These are phyloP conservation scores for Stagonosporopsis tanaceti DNA, from an alignment of 2,329 filamentous ascomycete genomes.

Conservation along the genomic window DNA sequence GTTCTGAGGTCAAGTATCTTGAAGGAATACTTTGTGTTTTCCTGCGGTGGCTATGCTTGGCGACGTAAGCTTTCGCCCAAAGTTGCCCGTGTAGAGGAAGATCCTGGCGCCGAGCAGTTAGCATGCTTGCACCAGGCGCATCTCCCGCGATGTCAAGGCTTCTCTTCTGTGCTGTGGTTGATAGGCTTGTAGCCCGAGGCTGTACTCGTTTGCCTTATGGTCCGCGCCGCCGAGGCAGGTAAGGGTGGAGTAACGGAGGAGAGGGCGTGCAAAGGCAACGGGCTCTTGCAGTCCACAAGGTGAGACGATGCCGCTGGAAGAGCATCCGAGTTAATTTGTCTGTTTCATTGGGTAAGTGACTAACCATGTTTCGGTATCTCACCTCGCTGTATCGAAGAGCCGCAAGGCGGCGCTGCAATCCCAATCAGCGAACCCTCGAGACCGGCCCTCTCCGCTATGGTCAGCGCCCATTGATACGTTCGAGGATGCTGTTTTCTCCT, in stretches of 20 bases:
- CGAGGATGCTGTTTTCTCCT: background rate
- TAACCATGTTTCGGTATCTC: background rate
- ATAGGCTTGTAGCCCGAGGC: background rate
- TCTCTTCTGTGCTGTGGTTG: background rate
- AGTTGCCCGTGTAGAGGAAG: background rate
- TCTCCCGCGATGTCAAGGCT: background rate
- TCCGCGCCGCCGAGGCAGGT: background rate
- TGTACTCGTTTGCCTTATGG: background rate
- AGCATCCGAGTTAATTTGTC: background rate
- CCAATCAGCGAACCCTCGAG: background rate
- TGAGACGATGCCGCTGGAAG: background rate
- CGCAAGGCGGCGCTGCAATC: background rate
- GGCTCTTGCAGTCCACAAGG: background rate
- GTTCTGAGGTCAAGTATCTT: background rate
- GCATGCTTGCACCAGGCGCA: background rate
- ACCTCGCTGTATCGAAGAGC: background rate
- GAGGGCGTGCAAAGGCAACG: background rate
- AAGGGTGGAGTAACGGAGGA: background rate
- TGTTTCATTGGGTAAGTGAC: background rate
- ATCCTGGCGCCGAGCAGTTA: background rate
- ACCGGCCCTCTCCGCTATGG: background rate
- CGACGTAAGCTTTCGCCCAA: background rate
- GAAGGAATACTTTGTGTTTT: background rate
- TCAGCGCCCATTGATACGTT: background rate
- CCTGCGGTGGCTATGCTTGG: background rate